A percentile compares a stretch with the other conserved stretches of the same genome.
These are phyloP conservation scores for Cryoendolithus antarcticus DNA, from an alignment of 2,329 filamentous ascomycete species.

Conservation along the genomic window DNA sequence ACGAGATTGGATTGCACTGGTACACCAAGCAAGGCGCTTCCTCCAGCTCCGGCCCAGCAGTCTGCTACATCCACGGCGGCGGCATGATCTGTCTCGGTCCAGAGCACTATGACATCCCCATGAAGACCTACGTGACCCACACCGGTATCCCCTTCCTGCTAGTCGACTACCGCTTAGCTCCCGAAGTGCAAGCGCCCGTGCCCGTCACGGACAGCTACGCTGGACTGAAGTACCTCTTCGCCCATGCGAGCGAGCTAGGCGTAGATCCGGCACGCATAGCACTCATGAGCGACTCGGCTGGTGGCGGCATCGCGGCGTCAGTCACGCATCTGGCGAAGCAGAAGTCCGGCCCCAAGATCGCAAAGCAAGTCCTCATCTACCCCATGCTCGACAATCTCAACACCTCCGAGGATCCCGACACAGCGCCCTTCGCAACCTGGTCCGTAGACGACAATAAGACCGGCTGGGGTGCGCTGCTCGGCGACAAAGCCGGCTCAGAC, in stretches of 20 bases:
- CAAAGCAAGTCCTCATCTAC: slow-evolving; percentile 33
- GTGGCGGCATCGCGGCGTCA: slow-evolving; percentile 30
- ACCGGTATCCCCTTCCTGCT: slow-evolving; percentile 22
- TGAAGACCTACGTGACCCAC: slow-evolving; percentile 16
- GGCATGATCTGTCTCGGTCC: slow-evolving; percentile 26
- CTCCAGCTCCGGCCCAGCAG: slow-evolving; percentile 10
- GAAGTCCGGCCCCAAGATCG: slow-evolving; percentile 17
- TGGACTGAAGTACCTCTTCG: slow-evolving; percentile 26
- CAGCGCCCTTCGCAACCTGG: slow-evolving; percentile 27
- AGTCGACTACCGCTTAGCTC: slow-evolving; percentile 31
- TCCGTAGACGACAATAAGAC: slow-evolving; percentile 26
- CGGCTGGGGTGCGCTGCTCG: slow-evolving; percentile 33
- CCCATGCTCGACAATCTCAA: slow-evolving; percentile 38
- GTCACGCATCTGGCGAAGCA: slow-evolving; percentile 26
- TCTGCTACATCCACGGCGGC: slow-evolving; percentile 32
- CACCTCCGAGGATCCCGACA: slow-evolving; percentile 21
- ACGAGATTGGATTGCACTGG: slow-evolving; percentile 11
- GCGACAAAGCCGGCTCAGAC: slow-evolving; percentile 20
- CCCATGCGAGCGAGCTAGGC: slow-evolving; percentile 27
- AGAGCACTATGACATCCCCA: slow-evolving; percentile 12
- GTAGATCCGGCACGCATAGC: slow-evolving; percentile 30
- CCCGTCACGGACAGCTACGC: slow-evolving; percentile 31
- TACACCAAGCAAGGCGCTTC: slow-evolving; percentile 9
- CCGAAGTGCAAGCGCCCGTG: slow-evolving; percentile 28
- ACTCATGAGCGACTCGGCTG: slow-evolving; percentile 33